Conservation (phyloP, 31 red algal genomes). For the Porphyra umbilicalis region DNA sequence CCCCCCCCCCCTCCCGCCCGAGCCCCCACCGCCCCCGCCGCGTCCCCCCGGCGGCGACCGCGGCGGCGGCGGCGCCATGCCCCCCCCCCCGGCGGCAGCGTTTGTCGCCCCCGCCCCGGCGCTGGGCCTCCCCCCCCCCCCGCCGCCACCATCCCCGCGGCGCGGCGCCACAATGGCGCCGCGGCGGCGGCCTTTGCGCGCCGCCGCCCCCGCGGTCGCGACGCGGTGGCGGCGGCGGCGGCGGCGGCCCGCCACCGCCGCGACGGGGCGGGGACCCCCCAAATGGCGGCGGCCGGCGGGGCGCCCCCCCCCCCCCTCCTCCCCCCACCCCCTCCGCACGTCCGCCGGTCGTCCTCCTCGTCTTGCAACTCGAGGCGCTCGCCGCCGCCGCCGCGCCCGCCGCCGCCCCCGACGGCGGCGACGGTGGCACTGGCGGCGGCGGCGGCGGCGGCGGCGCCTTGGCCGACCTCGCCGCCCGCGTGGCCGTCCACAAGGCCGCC, state of each 20-base stretch:
- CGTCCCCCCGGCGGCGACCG: too few relatives aligned
- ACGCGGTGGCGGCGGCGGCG: not conserved
- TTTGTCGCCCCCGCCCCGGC: too few relatives aligned
- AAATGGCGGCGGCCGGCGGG: not conserved
- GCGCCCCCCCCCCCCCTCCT: not conserved
- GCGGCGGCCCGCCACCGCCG: not conserved
- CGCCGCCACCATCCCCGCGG: too few relatives aligned
- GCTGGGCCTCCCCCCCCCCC: too few relatives aligned
- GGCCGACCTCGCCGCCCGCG: not conserved
- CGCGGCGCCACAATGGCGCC: not conserved
- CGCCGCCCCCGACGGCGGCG: not conserved
- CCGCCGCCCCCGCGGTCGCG: not conserved
- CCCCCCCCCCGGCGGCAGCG: too few relatives aligned
- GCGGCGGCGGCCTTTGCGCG: not conserved
- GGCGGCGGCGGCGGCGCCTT: not conserved
- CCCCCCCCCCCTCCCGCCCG: too few relatives aligned
- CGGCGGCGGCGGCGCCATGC: too few relatives aligned
- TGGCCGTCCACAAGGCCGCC: not conserved
- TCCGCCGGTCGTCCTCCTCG: not conserved
- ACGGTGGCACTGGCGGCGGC: not conserved
- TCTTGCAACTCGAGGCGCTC: not conserved
- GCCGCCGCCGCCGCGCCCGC: not conserved
- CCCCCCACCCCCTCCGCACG: not conserved
- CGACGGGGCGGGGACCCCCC: too few relatives aligned
- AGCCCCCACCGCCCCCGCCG: too few relatives aligned